These are phyloP conservation scores for Aspergillus sclerotioniger DNA, from an alignment of 495 filamentous ascomycete genomes.

Conservation along the genomic window DNA sequence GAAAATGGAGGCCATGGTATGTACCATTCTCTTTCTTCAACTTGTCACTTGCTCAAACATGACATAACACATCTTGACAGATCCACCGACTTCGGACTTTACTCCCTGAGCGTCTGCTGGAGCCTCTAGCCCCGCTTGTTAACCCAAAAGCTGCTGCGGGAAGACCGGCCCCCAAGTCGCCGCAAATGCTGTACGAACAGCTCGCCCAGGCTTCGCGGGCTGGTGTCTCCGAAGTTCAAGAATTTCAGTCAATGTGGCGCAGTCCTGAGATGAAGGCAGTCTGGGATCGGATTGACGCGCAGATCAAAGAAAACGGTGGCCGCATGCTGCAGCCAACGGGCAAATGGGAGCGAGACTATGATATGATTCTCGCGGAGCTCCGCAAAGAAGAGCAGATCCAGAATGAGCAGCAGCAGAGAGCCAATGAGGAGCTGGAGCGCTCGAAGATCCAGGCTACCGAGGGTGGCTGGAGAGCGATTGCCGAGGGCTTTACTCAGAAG, in stretches of 20 bases:
- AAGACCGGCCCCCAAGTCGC: conserved; percentile 26
- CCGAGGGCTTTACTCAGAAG: conserved; percentile 31
- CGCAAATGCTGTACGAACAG: conserved; percentile 25
- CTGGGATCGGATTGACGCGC: conserved; percentile 35
- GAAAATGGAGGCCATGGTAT: conserved; percentile 39
- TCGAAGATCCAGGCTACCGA: conserved; percentile 29
- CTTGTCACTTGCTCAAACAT: not conserved
- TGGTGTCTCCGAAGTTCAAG: conserved; percentile 29
- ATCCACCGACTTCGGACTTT: conserved; percentile 43
- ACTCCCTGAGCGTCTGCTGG: conserved; percentile 39
- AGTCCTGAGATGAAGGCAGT: conserved; percentile 36
- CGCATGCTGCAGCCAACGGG: conserved; percentile 37
- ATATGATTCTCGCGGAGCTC: conserved; percentile 33
- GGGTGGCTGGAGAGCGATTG: conserved; percentile 32
- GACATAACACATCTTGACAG: conserved; percentile 15
- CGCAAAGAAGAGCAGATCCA: conserved; percentile 25
- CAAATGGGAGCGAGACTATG: conserved; percentile 45
- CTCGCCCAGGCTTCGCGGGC: conserved; percentile 27
- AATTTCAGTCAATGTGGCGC: conserved; percentile 38
- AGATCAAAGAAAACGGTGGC: conserved; percentile 37
- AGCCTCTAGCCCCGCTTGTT: conserved; percentile 33
- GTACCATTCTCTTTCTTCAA: not conserved
- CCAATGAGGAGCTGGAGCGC: conserved; percentile 30
- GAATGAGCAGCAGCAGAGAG: conserved; percentile 25
- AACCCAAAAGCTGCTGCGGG: conserved; percentile 22